Evolutionary conservation across 129 eudicot genomes (phyloP), one percentile per base, ranked within the genome.

Genomic region (Scalesia atractyloides): DNA sequence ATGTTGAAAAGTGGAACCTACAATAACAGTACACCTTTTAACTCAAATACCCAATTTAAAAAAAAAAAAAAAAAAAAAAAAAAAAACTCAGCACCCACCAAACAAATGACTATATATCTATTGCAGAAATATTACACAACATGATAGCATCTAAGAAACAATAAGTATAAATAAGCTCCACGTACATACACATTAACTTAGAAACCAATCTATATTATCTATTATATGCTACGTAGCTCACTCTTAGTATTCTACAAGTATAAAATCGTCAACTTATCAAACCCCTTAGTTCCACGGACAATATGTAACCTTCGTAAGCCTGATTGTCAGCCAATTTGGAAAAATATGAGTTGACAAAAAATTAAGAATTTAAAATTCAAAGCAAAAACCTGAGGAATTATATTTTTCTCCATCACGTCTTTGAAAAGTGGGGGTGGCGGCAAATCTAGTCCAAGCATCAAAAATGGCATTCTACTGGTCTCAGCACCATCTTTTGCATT

Each of bases 1-100:
- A 95, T 90, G 82, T 95, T 95, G 80, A 95, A 95, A 81, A 95
- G 96, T 59, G 97, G 99, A 80, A 95, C 97, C 99, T 95, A 57
- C 26, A 59, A 26, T 26, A 66, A 48, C 50, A 41, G 18, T 17
- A 4, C 22, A 5, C 57, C 30, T 2, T 3, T 9, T 22, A 22
- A 33, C 8, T 37, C 43, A 37, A 37, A 37, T 37, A 5, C 43
- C 7, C 43, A 37, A 37, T 37, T 8, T 7, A 3, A 3, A 37
- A 37, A 37, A 37, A 37, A 6, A 5, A 37, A 37, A 37, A 37
- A 6, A 5, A 37, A 37, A 3, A 3, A 37, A 37, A 37, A 37
- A 37, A 6, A 5, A 37, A 37, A 37, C 7, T 4, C 43, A 37
- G 43, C 43, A 37, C 43, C 43, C 43, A 37, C 43, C 43, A 37